phyloP scores from a whole-genome alignment of 2,329 filamentous ascomycete genomes.

The Colletotrichum camelliae region DNA sequence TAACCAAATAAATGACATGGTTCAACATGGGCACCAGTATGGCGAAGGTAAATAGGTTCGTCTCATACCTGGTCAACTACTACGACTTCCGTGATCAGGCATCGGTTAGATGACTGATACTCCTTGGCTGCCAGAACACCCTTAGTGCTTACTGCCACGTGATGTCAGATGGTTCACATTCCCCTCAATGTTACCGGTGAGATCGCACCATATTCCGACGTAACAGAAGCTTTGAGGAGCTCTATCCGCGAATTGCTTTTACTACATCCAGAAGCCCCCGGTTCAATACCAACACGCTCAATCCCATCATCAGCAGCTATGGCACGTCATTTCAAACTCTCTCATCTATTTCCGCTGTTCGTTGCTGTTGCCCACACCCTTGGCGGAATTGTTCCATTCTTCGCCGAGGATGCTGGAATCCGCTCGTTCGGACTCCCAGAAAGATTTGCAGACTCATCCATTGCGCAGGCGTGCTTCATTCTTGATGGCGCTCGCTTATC shows the following conservation, averaged over 20 bases:
- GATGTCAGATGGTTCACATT: neutral
- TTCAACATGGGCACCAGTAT: neutral
- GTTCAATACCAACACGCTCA: neutral
- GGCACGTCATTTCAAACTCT: neutral
- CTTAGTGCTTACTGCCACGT: neutral
- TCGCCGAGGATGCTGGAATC: neutral
- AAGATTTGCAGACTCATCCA: neutral
- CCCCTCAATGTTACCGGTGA: neutral
- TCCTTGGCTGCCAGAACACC: accelerated
- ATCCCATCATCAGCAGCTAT: neutral
- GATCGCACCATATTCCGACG: accelerated
- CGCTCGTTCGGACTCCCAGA: neutral
- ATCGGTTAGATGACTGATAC: neutral
- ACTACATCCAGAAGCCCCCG: neutral
- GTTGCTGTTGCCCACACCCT: neutral
- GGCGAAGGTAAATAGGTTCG: no score
- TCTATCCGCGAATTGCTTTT: neutral
- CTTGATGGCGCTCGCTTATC: neutral
- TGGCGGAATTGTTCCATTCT: neutral
- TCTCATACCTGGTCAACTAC: neutral
- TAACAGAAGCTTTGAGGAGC: neutral
- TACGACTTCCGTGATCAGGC: neutral
- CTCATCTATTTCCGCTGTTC: neutral
- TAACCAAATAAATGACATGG: neutral
- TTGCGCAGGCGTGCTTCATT: neutral